phyloP scores from a whole-genome alignment of 83 land plant genomes.

The Picea mariana region DNA sequence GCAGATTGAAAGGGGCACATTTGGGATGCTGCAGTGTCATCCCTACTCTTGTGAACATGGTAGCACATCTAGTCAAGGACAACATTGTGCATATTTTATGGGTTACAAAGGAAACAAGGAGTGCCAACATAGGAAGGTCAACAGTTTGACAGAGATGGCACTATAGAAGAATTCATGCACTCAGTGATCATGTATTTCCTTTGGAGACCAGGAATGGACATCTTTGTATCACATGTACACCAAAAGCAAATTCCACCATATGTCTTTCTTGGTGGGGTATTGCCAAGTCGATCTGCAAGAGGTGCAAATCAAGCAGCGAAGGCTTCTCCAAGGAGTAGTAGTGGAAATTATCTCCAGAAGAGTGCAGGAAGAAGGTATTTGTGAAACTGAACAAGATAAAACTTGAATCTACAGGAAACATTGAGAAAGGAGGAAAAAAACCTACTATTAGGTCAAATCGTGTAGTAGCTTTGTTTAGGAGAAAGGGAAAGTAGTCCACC shows the following conservation, averaged over 20 bases:
- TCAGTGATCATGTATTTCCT: conserved; percentile 46
- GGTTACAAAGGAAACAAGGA: conserved; percentile 83
- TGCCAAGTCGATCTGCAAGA: conserved; percentile 14
- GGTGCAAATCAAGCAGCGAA: neutral
- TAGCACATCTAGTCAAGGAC: conserved; percentile 48
- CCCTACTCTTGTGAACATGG: conserved; percentile 74
- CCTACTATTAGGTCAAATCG: too few relatives aligned
- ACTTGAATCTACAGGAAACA: neutral
- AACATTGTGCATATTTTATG: conserved; percentile 78
- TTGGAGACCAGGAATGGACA: conserved; percentile 89
- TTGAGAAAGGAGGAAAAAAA: too few relatives aligned
- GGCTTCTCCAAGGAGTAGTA: neutral
- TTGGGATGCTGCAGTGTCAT: conserved; percentile 74
- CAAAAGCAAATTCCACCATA: conserved; percentile 62
- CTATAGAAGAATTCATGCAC: conserved; percentile 83
- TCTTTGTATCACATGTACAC: conserved; percentile 77
- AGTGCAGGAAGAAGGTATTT: neutral
- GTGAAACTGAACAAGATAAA: conserved; percentile 11
- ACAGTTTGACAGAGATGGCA: conserved; percentile 81
- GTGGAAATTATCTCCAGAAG: neutral
- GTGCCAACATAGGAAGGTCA: conserved; percentile 57
- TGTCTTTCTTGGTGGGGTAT: conserved; percentile 72
- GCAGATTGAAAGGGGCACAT: conserved; percentile 81
- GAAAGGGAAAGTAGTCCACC: too few relatives aligned
- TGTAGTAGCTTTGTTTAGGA: too few relatives aligned